Conservation (phyloP, 2,329 filamentous ascomycete genomes). For the Alternaria metachromatica region DNA sequence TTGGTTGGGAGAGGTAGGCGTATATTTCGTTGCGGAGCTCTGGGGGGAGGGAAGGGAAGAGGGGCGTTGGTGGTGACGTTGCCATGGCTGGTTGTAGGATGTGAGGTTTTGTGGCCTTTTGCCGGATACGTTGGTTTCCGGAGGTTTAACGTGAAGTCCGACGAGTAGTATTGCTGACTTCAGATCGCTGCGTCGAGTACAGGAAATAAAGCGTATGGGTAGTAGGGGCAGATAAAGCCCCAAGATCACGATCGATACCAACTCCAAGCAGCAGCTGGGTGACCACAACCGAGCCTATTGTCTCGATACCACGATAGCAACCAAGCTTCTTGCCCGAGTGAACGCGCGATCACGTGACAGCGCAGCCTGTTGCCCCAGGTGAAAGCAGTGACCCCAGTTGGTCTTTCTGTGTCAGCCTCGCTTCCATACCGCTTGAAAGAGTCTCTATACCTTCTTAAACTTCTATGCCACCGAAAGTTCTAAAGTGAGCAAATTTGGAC, state of each 20-base stretch:
- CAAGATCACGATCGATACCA: neutral
- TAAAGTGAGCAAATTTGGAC: neutral
- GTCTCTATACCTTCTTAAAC: slow-evolving; percentile 8
- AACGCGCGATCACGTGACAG: slow-evolving; percentile 20
- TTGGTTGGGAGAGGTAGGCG: slow-evolving; percentile 20
- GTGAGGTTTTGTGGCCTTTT: too few relatives aligned
- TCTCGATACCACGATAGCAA: neutral
- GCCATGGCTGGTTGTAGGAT: neutral
- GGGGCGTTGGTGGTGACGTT: slow-evolving; percentile 11
- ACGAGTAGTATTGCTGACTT: neutral
- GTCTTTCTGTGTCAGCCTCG: slow-evolving; percentile 17
- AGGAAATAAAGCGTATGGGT: neutral
- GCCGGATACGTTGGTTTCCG: neutral
- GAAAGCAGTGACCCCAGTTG: slow-evolving; percentile 11
- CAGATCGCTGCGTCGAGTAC: neutral
- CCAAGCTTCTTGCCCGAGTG: neutral
- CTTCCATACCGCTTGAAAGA: slow-evolving; percentile 3
- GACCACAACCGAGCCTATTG: slow-evolving; percentile 16
- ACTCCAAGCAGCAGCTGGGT: slow-evolving; percentile 4
- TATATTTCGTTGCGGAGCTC: slow-evolving; percentile 43
- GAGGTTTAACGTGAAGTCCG: neutral
- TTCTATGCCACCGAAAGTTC: neutral
- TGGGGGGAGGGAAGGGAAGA: slow-evolving; percentile 36
- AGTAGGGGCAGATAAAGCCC: neutral
- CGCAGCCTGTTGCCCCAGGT: slow-evolving; percentile 12